Evolutionary conservation across 2,329 filamentous ascomycete genomes (phyloP).

Genomic region (Phialophora chinensis): DNA sequence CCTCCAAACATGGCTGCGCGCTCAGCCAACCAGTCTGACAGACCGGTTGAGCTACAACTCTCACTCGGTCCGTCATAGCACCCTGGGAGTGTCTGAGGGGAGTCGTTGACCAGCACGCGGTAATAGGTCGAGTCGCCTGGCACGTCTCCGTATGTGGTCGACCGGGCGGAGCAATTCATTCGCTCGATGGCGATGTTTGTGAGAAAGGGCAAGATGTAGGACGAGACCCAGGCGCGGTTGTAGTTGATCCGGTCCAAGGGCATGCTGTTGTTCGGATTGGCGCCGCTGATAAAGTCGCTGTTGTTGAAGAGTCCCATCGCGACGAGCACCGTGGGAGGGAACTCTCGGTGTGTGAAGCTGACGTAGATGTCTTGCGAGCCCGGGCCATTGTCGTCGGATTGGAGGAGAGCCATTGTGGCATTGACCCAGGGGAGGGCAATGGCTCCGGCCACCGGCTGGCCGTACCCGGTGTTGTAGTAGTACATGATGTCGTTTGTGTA

Average conservation of each 20-base stretch:
- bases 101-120: slow-evolving; percentile 59
- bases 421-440: slow-evolving; percentile 72
- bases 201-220: slow-evolving; percentile 68
- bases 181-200: slow-evolving; percentile 71
- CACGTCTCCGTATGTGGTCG: slow-evolving; percentile 55
- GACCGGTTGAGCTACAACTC: slow-evolving; percentile 51
- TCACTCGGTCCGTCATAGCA: slow-evolving; percentile 59
- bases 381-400: slow-evolving; percentile 42
- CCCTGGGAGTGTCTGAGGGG: slow-evolving; percentile 55
- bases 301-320: slow-evolving; percentile 75
- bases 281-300: slow-evolving; percentile 59
- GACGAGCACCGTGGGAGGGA: slow-evolving; percentile 70
- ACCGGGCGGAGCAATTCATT: slow-evolving; percentile 63
- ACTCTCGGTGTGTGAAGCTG: slow-evolving; percentile 72
- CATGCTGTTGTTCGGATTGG: slow-evolving; percentile 67
- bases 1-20: slow-evolving; percentile 30
- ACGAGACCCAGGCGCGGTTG: slow-evolving; percentile 67
- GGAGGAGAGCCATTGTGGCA: slow-evolving; percentile 60
- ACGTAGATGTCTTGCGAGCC: slow-evolving; percentile 66
- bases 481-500: slow-evolving; percentile 69
- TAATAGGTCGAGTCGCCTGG: slow-evolving; percentile 54
- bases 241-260: slow-evolving; percentile 68
- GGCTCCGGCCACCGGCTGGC: slow-evolving; percentile 61
- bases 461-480: slow-evolving; percentile 70
- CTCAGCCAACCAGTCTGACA: slow-evolving; percentile 24